Base-by-base conservation (phyloP, 2,329 filamentous ascomycete genomes). In the Epichloe glyceriae region DNA sequence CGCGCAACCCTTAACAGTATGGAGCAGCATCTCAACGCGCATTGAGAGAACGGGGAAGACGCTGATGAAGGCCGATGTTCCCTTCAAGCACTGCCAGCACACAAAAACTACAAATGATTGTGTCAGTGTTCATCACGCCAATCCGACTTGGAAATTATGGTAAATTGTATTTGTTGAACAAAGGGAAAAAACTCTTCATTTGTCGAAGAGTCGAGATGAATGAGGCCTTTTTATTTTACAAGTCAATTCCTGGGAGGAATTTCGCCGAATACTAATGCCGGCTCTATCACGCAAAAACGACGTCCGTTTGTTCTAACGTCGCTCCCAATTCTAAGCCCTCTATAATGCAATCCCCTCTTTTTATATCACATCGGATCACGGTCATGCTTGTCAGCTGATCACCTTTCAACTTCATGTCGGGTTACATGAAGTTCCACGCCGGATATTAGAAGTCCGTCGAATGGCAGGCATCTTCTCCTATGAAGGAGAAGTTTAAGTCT, bases 161-260 rank as follows among this genome's bases (percentile, higher is more conserved):
- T 43, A 42, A 33, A 30, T 20, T 52, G 35, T 50, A 47, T 52
- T 53, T 49, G 41, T 51, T 52, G 19, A 47, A 60, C 55, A 61
- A 60, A 57, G 46, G 53, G 42, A 60, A 65, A 54, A 46, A 50
- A 33, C 52, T 61, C 58, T 62, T 61, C 57, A 52, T 62, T 53
- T 59, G 56, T 60, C 59, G 60, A 63, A 64, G 61, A 63, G 63
- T 56, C 61, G 61, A 63, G 64, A 65, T 64, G 62, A 65, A 65
- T 65, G 65, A 67, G 63, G 62, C 46, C 61, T 67, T 69, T 69
- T 68, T 67, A 69, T 67, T 69, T 68, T 69, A 69, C 67, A 69
- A 64, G 61, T 64, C 59, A 57, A 58, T 66, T 64, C 61, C 61
- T 55, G 57, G 57, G 59, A 62, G 62, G 56, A 62, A 61, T 57